Base-by-base conservation (phyloP, 2,329 filamentous ascomycete genomes). In the Apiospora arundinis region DNA sequence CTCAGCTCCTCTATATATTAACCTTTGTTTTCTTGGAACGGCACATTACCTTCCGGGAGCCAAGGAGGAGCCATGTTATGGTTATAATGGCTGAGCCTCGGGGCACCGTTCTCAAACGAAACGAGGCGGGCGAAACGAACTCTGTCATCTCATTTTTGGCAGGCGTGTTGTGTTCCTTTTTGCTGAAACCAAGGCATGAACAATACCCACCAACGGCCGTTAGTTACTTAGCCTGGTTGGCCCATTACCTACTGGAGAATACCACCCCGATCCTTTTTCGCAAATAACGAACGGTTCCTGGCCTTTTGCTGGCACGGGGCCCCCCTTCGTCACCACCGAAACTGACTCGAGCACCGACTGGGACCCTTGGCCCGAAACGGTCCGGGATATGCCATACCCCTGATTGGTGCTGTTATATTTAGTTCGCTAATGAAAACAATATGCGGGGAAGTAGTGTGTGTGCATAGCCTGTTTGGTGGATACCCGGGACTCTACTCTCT, bases 401-500 rank as follows among this genome's bases (percentile, higher is more conserved):
- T 63, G 56, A 63, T 63, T 63, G 56, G 56, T 40, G 56, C 56
- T 60, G 25, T 32, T 63, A 63, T 63, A 40, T 63, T 40, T 63
- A 63, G 56, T 8, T 32, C 32, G 56, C 32, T 21, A 60, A 40
- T 63, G 56, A 11, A n/a, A 60, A 37, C 18, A 60, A 60, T 37
- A n/a, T 60, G 52, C 52, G 52, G 52, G 56, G 32, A 40, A 63
- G n/a, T n/a, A n/a, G n/a, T n/a, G 42, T 63, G 25, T 23, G 23
- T 21, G 28, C 21, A 63, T 63, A 63, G 56, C 56, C 56, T 63
- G 56, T 63, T 63, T 9, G 32, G 32, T 63, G 56, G 56, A 63
- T 63, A 40, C 32, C 8, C 14, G 49, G 49, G 25, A 48, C 21
- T 48, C 21, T 18, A 6, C 52, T 56, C 16, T 37, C 16, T 45